Percentiles rank a stretch among this genome's conserved stretches.
Conservation (phyloP, 192 early-diverging fungal genomes). For the Backusella sp. region DNA sequence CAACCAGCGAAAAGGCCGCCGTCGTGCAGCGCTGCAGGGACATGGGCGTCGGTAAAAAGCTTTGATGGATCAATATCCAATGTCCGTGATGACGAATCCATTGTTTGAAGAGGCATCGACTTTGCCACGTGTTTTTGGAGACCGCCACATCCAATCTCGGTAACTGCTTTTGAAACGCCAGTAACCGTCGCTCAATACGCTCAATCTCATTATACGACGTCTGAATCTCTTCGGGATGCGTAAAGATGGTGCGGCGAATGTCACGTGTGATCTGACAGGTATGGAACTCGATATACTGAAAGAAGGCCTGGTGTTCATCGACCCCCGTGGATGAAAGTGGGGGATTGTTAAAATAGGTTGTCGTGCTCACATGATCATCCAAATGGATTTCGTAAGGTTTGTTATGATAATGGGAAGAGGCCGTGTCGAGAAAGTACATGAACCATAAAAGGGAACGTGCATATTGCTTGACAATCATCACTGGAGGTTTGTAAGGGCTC, state of each 20-base stretch:
- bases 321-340: constrained; percentile 4
- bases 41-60: constrained; percentile 28
- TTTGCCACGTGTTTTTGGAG: constrained; percentile 21
- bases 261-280: constrained; percentile 31
- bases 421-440: constrained; percentile 35
- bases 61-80: constrained; percentile 37
- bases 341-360: constrained; percentile 10
- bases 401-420: constrained; percentile 33
- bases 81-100: constrained; percentile 34
- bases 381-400: constrained; percentile 33
- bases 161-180: constrained; percentile 4
- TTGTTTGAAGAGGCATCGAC: constrained; percentile 23
- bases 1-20: constrained; percentile 28
- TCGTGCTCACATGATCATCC: constrained; percentile 10
- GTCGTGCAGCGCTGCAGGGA: constrained; percentile 26
- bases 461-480: constrained; percentile 14
- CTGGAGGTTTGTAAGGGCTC: not conserved
- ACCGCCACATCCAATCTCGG: constrained; percentile 5
- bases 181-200: constrained; percentile 23
- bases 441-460: constrained; percentile 32
- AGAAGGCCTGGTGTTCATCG: constrained; percentile 25
- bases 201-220: constrained; percentile 23
- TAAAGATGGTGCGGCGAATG: constrained; percentile 33
- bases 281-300: constrained; percentile 29
- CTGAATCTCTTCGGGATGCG: constrained; percentile 17